Evolutionary conservation across 192 early-diverging fungal species (phyloP).

Genomic region (Entomortierella beljakovae): DNA sequence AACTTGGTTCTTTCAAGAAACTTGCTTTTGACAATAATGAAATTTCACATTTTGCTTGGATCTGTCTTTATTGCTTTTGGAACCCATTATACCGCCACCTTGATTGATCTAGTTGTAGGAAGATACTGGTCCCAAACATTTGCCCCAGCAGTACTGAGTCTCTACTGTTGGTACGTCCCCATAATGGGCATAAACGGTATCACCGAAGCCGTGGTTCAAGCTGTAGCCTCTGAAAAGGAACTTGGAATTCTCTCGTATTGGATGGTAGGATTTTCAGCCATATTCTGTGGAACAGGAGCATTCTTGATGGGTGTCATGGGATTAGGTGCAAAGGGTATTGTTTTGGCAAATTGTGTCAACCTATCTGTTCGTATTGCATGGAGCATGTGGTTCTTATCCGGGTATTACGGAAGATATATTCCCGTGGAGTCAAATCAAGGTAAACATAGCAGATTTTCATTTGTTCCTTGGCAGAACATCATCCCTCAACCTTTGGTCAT

Average conservation of each 20-base stretch:
- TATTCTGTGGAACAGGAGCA: constrained; percentile 73
- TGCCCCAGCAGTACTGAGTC: constrained; percentile 68
- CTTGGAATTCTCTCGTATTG: constrained; percentile 72
- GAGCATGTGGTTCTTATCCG: constrained; percentile 71
- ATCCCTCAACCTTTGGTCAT: constrained; percentile 57
- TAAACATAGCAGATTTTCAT: constrained; percentile 5
- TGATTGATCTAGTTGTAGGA: constrained; percentile 75
- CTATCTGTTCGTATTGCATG: constrained; percentile 82
- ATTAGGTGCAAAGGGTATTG: constrained; percentile 81
- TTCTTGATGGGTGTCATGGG: constrained; percentile 68
- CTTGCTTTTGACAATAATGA: constrained; percentile 59
- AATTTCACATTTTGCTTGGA: constrained; percentile 80
- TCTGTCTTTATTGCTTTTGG: constrained; percentile 84
- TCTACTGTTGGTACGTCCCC: constrained; percentile 93
- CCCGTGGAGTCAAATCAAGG: neutral
- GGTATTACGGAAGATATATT: constrained; percentile 64
- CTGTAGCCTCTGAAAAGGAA: constrained; percentile 76
- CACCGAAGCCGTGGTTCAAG: constrained; percentile 93
- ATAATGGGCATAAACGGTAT: constrained; percentile 96
- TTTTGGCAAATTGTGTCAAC: constrained; percentile 89
- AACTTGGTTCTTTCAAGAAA: constrained; percentile 42
- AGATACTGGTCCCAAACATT: constrained; percentile 60
- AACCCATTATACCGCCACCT: constrained; percentile 79
- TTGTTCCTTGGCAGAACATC: constrained; percentile 50
- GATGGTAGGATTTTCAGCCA: constrained; percentile 80